phyloP scores from a whole-genome alignment of 345 rosid genomes.

The Lumnitzera racemosa region DNA sequence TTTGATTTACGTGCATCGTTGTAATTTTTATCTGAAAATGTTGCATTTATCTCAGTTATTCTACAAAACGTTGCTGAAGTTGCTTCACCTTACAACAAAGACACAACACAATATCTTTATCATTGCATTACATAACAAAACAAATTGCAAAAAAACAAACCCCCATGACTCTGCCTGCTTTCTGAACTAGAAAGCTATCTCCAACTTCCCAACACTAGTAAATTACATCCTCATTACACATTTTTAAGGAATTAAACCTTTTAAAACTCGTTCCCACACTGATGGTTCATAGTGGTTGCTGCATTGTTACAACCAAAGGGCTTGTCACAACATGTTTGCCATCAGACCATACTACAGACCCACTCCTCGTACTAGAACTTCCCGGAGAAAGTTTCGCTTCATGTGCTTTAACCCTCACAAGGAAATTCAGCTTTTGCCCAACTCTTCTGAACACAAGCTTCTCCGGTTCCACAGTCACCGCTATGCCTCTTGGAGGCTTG shows the following conservation, averaged over 20 bases:
- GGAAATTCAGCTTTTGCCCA: slow-evolving; percentile 67
- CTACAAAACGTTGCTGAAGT: background rate
- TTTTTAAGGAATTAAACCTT: too few species aligned
- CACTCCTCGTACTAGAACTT: slow-evolving; percentile 48
- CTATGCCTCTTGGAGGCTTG: slow-evolving; percentile 51
- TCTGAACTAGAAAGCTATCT: slow-evolving; percentile 10
- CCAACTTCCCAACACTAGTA: slow-evolving; percentile 10
- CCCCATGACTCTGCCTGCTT: slow-evolving; percentile 1
- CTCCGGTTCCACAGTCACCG: slow-evolving; percentile 54
- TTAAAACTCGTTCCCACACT: background rate
- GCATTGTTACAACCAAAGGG: slow-evolving; percentile 82
- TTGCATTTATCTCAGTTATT: background rate
- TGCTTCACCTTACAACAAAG: background rate
- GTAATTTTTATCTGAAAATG: too few species aligned
- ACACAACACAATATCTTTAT: background rate
- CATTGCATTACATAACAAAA: too few species aligned
- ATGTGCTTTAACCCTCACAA: slow-evolving; percentile 42
- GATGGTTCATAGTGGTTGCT: slow-evolving; percentile 63
- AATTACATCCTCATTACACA: background rate
- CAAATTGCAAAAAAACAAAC: too few species aligned
- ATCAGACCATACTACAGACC: slow-evolving; percentile 75
- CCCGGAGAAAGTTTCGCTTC: slow-evolving; percentile 49
- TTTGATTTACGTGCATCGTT: too few species aligned
- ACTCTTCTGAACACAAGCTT: slow-evolving; percentile 50
- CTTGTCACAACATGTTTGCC: slow-evolving; percentile 75